These are phyloP conservation scores for Pseudocercospora cruenta DNA, from an alignment of 2,329 filamentous ascomycete species.

Conservation along the genomic window DNA sequence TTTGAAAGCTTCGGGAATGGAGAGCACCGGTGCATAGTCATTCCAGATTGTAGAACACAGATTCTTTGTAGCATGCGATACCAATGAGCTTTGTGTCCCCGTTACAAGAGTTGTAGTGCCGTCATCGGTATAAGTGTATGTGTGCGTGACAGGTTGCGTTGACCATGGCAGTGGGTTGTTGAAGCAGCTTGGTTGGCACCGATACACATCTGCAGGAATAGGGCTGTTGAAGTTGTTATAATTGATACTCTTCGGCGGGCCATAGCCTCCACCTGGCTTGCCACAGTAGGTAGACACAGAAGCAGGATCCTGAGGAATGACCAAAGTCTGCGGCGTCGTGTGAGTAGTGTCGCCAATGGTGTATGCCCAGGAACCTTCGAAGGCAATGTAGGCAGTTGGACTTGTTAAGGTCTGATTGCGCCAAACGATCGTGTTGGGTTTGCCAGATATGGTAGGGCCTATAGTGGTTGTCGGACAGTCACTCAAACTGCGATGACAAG, in stretches of 20 bases:
- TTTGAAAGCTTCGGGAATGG: slow-evolving; percentile 26
- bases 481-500: slow-evolving; percentile 17
- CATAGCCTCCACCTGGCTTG: slow-evolving; percentile 21
- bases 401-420: slow-evolving; percentile 27
- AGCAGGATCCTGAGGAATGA: slow-evolving; percentile 23
- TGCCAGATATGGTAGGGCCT: slow-evolving; percentile 24
- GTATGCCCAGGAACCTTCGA: slow-evolving; percentile 27
- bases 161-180: slow-evolving; percentile 10
- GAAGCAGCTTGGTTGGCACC: slow-evolving; percentile 31
- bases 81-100: not conserved
- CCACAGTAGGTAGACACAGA: slow-evolving; percentile 27
- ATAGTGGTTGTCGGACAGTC: slow-evolving; percentile 22
- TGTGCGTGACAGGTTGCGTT: not conserved
- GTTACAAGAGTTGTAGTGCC: not conserved
- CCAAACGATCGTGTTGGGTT: slow-evolving; percentile 25
- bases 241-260: slow-evolving; percentile 20
- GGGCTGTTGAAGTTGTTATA: slow-evolving; percentile 29
- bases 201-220: slow-evolving; percentile 27
- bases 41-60: slow-evolving; percentile 33
- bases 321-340: slow-evolving; percentile 14
- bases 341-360: slow-evolving; percentile 13
- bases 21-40: slow-evolving; percentile 28
- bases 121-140: slow-evolving; percentile 3
- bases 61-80: slow-evolving; percentile 21
- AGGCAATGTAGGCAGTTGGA: slow-evolving; percentile 30